Conservation (phyloP, 257 asterid genomes). For the Solanum commersonii region DNA sequence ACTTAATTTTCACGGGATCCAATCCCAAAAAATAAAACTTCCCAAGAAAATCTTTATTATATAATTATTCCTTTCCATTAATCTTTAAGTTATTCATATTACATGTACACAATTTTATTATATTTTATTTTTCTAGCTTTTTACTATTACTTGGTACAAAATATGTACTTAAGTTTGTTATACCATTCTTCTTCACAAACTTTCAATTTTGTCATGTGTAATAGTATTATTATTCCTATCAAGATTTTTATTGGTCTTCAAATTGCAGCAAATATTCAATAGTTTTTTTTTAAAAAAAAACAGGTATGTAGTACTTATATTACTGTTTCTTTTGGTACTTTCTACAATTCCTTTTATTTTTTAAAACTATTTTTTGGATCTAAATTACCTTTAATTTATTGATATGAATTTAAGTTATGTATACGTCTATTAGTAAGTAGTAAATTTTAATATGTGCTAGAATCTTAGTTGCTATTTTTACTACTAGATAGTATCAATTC, state of each 20-base stretch:
- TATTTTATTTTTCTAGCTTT: not conserved
- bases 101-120: not conserved
- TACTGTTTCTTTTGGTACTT: not conserved
- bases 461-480: not conserved
- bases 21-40: not conserved
- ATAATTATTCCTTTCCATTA: not conserved
- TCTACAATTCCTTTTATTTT: not conserved
- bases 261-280: not conserved
- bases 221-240: not conserved
- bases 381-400: not conserved
- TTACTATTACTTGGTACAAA: not conserved
- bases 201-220: not conserved
- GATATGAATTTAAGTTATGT: not conserved
- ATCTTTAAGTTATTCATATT: not conserved
- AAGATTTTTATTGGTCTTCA: not conserved
- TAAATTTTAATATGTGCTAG: not conserved
- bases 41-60: not conserved
- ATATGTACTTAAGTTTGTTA: not conserved
- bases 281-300: not conserved
- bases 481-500: not conserved
- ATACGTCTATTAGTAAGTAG: not conserved
- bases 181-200: not conserved
- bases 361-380: not conserved
- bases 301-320: not conserved
- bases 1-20: constrained; percentile 1